Evolutionary conservation across 148 eudicot genomes (phyloP).

Genomic region (Spergularia marina): DNA sequence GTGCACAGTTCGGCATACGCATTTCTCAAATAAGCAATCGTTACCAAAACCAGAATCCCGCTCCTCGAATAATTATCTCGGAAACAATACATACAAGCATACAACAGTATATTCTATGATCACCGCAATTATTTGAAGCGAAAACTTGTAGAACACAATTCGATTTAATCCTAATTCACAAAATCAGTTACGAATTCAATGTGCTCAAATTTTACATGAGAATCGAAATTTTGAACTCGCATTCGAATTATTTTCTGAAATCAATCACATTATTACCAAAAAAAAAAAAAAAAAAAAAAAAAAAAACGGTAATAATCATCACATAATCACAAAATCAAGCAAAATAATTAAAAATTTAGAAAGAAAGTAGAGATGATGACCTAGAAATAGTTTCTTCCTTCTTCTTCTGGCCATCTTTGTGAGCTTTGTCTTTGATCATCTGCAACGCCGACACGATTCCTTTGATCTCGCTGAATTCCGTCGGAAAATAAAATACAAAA

Average conservation of each 20-base stretch:
- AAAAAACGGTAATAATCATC: not conserved
- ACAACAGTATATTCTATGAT: not conserved
- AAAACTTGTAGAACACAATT: not conserved
- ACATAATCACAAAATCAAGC: not conserved
- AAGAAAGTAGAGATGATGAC: constrained; percentile 24
- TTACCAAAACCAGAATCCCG: not conserved
- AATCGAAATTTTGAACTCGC: not conserved
- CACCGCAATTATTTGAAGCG: not conserved
- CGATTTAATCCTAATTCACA: not conserved
- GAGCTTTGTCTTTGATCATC: constrained; percentile 76
- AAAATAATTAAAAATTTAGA: constrained; percentile 1
- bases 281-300: not conserved
- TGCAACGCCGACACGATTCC: constrained; percentile 76
- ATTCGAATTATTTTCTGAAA: not conserved
- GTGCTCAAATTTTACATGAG: not conserved
- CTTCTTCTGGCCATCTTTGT: constrained; percentile 80
- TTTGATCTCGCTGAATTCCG: constrained; percentile 69
- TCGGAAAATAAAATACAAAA: constrained; percentile 2
- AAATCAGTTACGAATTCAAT: not conserved
- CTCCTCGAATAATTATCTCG: not conserved
- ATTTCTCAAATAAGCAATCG: not conserved
- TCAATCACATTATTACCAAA: not conserved
- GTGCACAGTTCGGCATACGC: not conserved
- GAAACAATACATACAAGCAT: not conserved
- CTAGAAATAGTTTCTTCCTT: constrained; percentile 86